Percentiles rank a stretch among this genome's conserved stretches.
Evolutionary conservation across 2,329 filamentous ascomycete genomes (phyloP).

Genomic region (Trichophyton mentagrophytes): DNA sequence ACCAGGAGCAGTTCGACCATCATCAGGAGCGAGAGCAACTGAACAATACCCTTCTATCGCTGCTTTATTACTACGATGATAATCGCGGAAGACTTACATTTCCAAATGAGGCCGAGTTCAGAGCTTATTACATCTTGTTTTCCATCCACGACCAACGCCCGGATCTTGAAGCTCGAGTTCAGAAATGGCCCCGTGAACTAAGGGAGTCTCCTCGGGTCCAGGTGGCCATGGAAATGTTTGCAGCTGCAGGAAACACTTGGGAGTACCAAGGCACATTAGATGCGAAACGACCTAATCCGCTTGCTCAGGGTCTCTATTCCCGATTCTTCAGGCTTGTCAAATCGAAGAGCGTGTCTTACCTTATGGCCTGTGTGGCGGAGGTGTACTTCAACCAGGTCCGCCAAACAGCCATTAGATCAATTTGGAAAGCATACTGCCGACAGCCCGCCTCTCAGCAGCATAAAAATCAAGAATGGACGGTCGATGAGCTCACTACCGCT

Average conservation of each 20-base stretch:
- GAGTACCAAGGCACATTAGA: conserved; percentile 41
- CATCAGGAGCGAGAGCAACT: conserved; percentile 53
- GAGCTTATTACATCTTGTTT: conserved; percentile 49
- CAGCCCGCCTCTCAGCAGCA: conserved; percentile 35
- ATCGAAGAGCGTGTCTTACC: conserved; percentile 45
- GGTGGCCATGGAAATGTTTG: conserved; percentile 45
- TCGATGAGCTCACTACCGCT: conserved; percentile 38
- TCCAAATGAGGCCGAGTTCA: conserved; percentile 50
- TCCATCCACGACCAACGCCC: conserved; percentile 41
- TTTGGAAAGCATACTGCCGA: conserved; percentile 42
- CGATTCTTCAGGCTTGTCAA: conserved; percentile 46
- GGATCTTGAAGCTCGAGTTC: conserved; percentile 46
- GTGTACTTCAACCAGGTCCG: conserved; percentile 49
- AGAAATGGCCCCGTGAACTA: conserved; percentile 41
- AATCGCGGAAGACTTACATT: conserved; percentile 38
- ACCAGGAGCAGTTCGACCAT: conserved; percentile 41
- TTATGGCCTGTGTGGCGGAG: conserved; percentile 53
- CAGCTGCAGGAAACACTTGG: conserved; percentile 42
- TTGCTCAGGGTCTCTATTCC: conserved; percentile 46
- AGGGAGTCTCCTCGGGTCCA: conserved; percentile 41
- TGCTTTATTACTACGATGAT: conserved; percentile 50
- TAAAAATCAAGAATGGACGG: conserved; percentile 44
- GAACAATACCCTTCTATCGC: conserved; percentile 48
- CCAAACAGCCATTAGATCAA: conserved; percentile 41
- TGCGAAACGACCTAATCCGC: conserved; percentile 36